A percentile compares a stretch with the other conserved stretches of the same genome.
Conservation (phyloP, 192 early-diverging fungal genomes). For the Gaertneriomyces sp. region DNA sequence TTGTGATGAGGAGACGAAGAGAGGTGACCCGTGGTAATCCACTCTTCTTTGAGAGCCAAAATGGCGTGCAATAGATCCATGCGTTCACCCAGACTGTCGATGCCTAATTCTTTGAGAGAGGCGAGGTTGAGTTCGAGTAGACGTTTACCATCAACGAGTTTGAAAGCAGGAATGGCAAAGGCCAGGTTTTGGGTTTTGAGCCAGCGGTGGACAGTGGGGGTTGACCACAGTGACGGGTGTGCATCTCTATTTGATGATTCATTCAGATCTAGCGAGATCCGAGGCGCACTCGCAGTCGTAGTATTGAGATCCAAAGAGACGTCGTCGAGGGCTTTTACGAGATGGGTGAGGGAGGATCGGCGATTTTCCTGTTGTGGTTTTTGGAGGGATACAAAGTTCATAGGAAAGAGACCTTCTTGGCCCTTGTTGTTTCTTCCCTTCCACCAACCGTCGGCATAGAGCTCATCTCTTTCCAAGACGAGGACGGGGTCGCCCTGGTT, state of each 20-base stretch:
- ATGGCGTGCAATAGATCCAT: constrained; percentile 67
- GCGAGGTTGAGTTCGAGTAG: constrained; percentile 60
- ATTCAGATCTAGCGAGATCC: too few species aligned
- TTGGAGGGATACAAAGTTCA: constrained; percentile 55
- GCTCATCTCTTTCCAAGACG: constrained; percentile 68
- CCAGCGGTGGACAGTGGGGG: too few species aligned
- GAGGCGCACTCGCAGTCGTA: too few species aligned
- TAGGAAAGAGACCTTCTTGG: constrained; percentile 70
- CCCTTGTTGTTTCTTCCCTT: constrained; percentile 66
- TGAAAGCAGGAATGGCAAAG: not conserved
- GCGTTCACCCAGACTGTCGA: constrained; percentile 60
- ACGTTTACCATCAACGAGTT: constrained; percentile 65
- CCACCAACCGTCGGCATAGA: constrained; percentile 77
- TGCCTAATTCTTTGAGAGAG: constrained; percentile 63
- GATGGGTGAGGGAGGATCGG: too few species aligned
- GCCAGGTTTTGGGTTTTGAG: too few species aligned
- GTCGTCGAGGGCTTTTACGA: too few species aligned
- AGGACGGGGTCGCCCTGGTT: constrained; percentile 60
- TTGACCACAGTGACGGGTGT: too few species aligned
- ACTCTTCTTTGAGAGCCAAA: constrained; percentile 47
- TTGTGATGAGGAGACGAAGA: not conserved
- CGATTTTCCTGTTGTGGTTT: not conserved
- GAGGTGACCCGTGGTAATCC: not conserved
- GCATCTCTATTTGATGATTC: too few species aligned
- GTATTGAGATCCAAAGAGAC: too few species aligned